Percentiles rank a stretch among this genome's conserved stretches.
phyloP scores from a whole-genome alignment of 495 filamentous ascomycete genomes.

The Apodospora peruviana region DNA sequence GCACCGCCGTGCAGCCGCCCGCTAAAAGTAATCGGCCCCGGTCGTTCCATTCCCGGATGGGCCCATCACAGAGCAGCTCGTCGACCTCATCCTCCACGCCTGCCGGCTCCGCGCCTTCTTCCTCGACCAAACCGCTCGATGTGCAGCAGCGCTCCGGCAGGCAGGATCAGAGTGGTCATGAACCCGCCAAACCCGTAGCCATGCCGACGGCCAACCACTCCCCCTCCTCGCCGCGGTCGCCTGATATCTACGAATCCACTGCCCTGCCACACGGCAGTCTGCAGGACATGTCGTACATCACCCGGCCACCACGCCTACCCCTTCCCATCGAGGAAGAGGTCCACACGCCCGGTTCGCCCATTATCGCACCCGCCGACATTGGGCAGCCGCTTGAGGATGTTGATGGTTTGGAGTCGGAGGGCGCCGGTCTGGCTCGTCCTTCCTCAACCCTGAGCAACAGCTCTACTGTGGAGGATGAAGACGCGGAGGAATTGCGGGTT shows the following conservation, averaged over 20 bases:
- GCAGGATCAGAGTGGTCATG: slow-evolving; percentile 14
- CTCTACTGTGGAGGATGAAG: slow-evolving; percentile 72
- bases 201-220: slow-evolving; percentile 40
- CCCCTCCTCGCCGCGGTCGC: slow-evolving; percentile 24
- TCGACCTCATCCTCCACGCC: slow-evolving; percentile 26
- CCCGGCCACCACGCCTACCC: slow-evolving; percentile 78
- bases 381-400: slow-evolving; percentile 45
- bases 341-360: slow-evolving; percentile 80
- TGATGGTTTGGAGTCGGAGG: slow-evolving; percentile 35
- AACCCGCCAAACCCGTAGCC: slow-evolving; percentile 43
- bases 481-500: slow-evolving; percentile 68
- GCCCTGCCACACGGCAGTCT: slow-evolving; percentile 36
- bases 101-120: slow-evolving; percentile 20
- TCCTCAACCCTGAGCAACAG: slow-evolving; percentile 57
- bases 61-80: slow-evolving; percentile 32
- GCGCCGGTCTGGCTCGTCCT: slow-evolving; percentile 44
- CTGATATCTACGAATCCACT: slow-evolving; percentile 30
- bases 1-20: slow-evolving; percentile 29
- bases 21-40: slow-evolving; percentile 34
- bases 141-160: slow-evolving; percentile 19
- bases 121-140: slow-evolving; percentile 31
- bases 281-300: slow-evolving; percentile 55
- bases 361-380: slow-evolving; percentile 60
- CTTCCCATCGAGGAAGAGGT: slow-evolving; percentile 87
- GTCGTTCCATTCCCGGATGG: slow-evolving; percentile 29